These are phyloP conservation scores for Schizonepeta tenuifolia DNA, from an alignment of 257 asterid genomes.

Conservation along the genomic window DNA sequence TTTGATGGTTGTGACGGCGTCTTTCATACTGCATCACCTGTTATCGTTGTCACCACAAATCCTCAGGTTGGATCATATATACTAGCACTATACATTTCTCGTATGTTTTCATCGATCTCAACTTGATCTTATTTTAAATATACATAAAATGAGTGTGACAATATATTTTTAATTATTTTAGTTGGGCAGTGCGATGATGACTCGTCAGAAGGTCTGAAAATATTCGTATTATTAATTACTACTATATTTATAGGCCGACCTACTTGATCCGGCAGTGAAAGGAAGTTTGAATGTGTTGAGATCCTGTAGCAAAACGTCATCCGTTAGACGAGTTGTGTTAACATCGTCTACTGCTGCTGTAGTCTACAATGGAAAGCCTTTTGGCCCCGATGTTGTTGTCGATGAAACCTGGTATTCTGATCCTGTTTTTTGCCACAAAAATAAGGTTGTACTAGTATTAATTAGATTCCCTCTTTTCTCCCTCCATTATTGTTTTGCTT, in stretches of 20 bases:
- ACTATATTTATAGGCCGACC: too few species aligned
- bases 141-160: too few species aligned
- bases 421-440: slow-evolving; percentile 39
- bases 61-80: slow-evolving; percentile 33
- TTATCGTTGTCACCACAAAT: slow-evolving; percentile 14
- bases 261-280: slow-evolving; percentile 67
- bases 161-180: too few species aligned
- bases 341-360: slow-evolving; percentile 57
- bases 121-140: too few species aligned
- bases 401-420: slow-evolving; percentile 66
- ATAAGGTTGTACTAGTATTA: slow-evolving; percentile 35
- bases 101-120: too few species aligned
- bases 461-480: not conserved
- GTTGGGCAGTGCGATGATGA: too few species aligned
- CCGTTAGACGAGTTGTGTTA: slow-evolving; percentile 52
- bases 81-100: too few species aligned
- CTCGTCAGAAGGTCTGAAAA: too few species aligned
- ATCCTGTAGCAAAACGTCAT: slow-evolving; percentile 43
- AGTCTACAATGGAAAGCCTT: slow-evolving; percentile 21
- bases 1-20: slow-evolving; percentile 58
- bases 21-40: slow-evolving; percentile 64
- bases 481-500: too few species aligned
- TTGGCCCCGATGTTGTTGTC: slow-evolving; percentile 32
- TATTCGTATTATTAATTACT: too few species aligned
- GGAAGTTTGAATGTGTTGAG: slow-evolving; percentile 44